Conservation (phyloP, 2,329 filamentous ascomycete species). For the Colletotrichum liaoningense region DNA sequence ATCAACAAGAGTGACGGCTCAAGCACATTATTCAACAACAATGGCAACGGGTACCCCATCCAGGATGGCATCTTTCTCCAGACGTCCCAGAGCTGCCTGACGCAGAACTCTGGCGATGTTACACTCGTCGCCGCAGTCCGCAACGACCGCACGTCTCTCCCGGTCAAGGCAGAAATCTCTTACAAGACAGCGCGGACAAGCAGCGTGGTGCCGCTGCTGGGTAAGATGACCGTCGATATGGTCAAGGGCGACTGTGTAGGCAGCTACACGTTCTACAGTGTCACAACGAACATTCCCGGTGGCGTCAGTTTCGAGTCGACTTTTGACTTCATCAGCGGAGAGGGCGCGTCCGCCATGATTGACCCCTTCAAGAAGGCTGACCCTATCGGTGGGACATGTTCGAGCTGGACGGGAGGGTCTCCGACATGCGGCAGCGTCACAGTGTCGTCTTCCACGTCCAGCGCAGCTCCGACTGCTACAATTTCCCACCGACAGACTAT, state of each 20-base stretch:
- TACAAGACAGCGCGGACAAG: slow-evolving; percentile 53
- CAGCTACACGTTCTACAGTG: slow-evolving; percentile 60
- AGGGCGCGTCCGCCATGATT: slow-evolving; percentile 45
- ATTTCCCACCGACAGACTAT: slow-evolving; percentile 51
- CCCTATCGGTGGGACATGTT: slow-evolving; percentile 57
- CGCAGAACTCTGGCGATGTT: slow-evolving; percentile 53
- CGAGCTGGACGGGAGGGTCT: slow-evolving; percentile 49
- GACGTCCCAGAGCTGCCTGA: slow-evolving; percentile 66
- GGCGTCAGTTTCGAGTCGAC: slow-evolving; percentile 56
- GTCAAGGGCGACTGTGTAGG: slow-evolving; percentile 57
- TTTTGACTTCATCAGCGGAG: slow-evolving; percentile 57
- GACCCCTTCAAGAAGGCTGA: slow-evolving; percentile 63
- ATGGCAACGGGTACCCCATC: slow-evolving; percentile 65
- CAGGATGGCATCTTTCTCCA: slow-evolving; percentile 67
- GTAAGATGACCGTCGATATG: slow-evolving; percentile 52
- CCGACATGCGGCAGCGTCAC: slow-evolving; percentile 41
- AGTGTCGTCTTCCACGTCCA: slow-evolving; percentile 39
- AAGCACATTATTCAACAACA: slow-evolving; percentile 63
- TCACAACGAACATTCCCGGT: slow-evolving; percentile 56
- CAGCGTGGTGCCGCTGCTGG: slow-evolving; percentile 56
- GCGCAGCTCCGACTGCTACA: slow-evolving; percentile 43
- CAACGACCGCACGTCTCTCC: slow-evolving; percentile 56
- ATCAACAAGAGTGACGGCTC: slow-evolving; percentile 61
- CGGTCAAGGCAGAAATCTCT: slow-evolving; percentile 54
- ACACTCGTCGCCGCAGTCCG: slow-evolving; percentile 61